Conservation (phyloP, 768 basidiomycete genomes). For the Trametes villosa region DNA sequence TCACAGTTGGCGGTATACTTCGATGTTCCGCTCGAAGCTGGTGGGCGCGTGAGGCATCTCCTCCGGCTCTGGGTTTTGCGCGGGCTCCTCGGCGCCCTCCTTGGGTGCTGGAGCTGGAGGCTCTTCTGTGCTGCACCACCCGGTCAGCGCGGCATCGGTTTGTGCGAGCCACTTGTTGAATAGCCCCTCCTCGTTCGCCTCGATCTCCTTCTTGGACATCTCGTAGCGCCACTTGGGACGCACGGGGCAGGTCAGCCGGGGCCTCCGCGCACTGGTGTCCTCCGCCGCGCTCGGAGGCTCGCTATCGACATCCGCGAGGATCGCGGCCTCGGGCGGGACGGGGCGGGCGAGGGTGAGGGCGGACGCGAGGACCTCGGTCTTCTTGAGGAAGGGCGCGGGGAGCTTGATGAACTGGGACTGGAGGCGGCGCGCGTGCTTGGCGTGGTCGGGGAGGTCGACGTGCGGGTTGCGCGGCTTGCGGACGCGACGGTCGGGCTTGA, state of each 20-base stretch:
- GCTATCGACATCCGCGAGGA: slow-evolving; percentile 37
- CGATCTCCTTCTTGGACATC: slow-evolving; percentile 87
- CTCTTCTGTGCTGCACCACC: slow-evolving; percentile 43
- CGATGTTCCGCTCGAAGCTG: slow-evolving; percentile 87
- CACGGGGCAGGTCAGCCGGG: slow-evolving; percentile 52
- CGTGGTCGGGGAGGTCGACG: slow-evolving; percentile 30
- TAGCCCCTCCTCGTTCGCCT: slow-evolving; percentile 84
- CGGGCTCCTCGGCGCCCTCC: slow-evolving; percentile 12
- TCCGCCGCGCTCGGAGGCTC: background rate
- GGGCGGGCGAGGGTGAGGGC: slow-evolving; percentile 59
- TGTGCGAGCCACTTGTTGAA: slow-evolving; percentile 79
- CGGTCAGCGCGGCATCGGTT: slow-evolving; percentile 59
- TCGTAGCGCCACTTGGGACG: slow-evolving; percentile 88
- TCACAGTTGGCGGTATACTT: slow-evolving; percentile 94
- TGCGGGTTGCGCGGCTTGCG: slow-evolving; percentile 25
- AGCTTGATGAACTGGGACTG: slow-evolving; percentile 75
- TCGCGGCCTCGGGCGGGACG: slow-evolving; percentile 45
- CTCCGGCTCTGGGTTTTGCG: slow-evolving; percentile 9
- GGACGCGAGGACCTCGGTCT: slow-evolving; percentile 60
- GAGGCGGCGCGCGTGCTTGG: slow-evolving; percentile 52
- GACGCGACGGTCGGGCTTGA: slow-evolving; percentile 39
- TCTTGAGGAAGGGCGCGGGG: slow-evolving; percentile 60
- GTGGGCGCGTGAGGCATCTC: slow-evolving; percentile 67
- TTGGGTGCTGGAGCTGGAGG: background rate
- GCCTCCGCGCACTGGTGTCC: background rate